These are phyloP conservation scores for Dianthus caryophyllus DNA, from an alignment of 148 eudicot species.

Conservation along the genomic window DNA sequence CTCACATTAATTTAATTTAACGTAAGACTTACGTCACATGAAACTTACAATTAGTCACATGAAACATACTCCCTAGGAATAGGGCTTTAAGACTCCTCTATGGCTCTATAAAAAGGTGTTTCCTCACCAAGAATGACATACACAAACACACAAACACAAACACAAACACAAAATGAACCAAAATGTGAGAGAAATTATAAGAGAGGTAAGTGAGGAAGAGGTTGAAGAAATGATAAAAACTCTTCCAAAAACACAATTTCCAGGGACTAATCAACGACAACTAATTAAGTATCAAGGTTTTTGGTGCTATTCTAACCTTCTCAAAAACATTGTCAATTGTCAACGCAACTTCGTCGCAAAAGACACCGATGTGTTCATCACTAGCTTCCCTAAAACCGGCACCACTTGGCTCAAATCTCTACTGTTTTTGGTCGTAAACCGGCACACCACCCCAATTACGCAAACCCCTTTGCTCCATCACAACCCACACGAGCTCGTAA, in stretches of 20 bases:
- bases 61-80: too few species aligned
- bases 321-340: neutral
- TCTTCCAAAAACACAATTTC: neutral
- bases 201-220: too few species aligned
- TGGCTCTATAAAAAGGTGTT: too few species aligned
- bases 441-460: neutral
- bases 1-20: too few species aligned
- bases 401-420: slow-evolving; percentile 8
- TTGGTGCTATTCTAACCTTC: neutral
- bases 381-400: slow-evolving; percentile 5
- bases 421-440: neutral
- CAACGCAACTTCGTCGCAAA: slow-evolving; percentile 5
- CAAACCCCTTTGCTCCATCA: slow-evolving; percentile 1
- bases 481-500: neutral
- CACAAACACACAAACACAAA: too few species aligned
- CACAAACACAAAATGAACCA: too few species aligned
- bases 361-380: slow-evolving; percentile 9
- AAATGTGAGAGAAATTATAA: too few species aligned
- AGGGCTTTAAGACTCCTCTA: too few species aligned
- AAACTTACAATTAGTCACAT: too few species aligned
- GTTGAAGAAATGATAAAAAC: neutral
- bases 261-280: neutral
- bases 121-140: too few species aligned
- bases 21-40: too few species aligned
- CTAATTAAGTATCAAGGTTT: slow-evolving; percentile 15